Evolutionary conservation across 768 basidiomycete genomes (phyloP), one percentile per base, ranked within the genome.

Genomic region (Terana coerulea): DNA sequence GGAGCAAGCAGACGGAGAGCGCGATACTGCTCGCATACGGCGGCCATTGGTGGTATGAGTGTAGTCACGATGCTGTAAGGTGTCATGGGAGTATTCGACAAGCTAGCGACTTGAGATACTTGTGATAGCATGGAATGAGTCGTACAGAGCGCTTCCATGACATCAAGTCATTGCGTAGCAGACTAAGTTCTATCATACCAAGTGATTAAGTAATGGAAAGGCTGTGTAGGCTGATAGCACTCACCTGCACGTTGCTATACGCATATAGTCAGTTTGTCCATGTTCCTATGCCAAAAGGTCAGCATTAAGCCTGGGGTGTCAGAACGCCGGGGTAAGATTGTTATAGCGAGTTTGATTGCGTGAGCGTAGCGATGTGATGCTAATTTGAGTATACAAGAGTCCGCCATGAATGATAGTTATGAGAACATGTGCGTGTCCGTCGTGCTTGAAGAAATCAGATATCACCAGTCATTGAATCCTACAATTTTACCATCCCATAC

Each of bases 401-500:
- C n/a, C n/a, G n/a, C n/a, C n/a, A n/a, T n/a, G n/a, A n/a, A n/a
- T n/a, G n/a, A n/a, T n/a, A n/a, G n/a, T n/a, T 35, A 35, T 35
- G 33, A 35, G 33, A 35, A n/a, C 17, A 35, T 35, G 24, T n/a
- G n/a, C n/a, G n/a, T n/a, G n/a, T n/a, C n/a, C n/a, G n/a, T n/a
- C n/a, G n/a, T n/a, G n/a, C n/a, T n/a, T n/a, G n/a, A n/a, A n/a
- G n/a, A n/a, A n/a, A n/a, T n/a, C n/a, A n/a, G n/a, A n/a, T n/a
- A n/a, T 57, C 54, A 77, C 73, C 74, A 78, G 51, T 76, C 76
- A n/a, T 66, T 52, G 57, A 78, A 78, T 4, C 77, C 76, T 21
- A 60, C 63, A 51, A 78, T 51, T 55, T 71, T 76, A 11, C 76
- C 76, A 33, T 78, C 66, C 77, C 77, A 78, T 34, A 61, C 66